phyloP scores from a whole-genome alignment of 371 early-diverging fungal genomes.

The Actinomucor elegans region DNA sequence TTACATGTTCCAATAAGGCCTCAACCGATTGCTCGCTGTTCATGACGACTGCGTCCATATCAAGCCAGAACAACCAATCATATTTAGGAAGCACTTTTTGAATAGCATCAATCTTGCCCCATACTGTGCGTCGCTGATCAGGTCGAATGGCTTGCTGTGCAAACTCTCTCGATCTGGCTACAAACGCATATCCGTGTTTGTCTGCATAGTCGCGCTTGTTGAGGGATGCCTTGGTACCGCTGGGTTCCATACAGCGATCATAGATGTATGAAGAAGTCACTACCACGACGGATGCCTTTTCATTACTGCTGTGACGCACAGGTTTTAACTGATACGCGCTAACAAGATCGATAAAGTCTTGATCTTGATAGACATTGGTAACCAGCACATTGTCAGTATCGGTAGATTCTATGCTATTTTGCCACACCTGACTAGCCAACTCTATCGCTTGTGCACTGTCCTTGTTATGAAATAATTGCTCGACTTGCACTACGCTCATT shows the following conservation, averaged over 20 bases:
- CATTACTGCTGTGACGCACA: background rate
- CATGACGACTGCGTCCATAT: constrained; percentile 62
- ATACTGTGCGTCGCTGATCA: constrained; percentile 50
- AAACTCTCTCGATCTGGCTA: constrained; percentile 55
- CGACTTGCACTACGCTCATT: too few relatives aligned
- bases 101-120: constrained; percentile 60
- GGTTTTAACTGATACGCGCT: constrained; percentile 5
- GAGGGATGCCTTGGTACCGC: constrained; percentile 42
- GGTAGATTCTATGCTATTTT: constrained; percentile 43
- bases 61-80: constrained; percentile 65
- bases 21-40: constrained; percentile 37
- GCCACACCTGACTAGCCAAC: constrained; percentile 30
- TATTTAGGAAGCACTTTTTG: constrained; percentile 58
- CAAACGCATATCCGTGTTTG: constrained; percentile 54
- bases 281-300: constrained; percentile 37
- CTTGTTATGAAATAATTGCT: too few relatives aligned
- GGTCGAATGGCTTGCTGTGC: constrained; percentile 46
- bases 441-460: too few relatives aligned
- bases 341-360: constrained; percentile 21
- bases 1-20: constrained; percentile 28
- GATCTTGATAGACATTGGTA: constrained; percentile 39
- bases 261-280: constrained; percentile 63
- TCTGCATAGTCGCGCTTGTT: constrained; percentile 55
- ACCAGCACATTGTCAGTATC: constrained; percentile 31
- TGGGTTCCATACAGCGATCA: constrained; percentile 64